These are phyloP conservation scores for Pythium sp. DNA, from an alignment of 352 stramenopile genomes.

Conservation along the genomic window DNA sequence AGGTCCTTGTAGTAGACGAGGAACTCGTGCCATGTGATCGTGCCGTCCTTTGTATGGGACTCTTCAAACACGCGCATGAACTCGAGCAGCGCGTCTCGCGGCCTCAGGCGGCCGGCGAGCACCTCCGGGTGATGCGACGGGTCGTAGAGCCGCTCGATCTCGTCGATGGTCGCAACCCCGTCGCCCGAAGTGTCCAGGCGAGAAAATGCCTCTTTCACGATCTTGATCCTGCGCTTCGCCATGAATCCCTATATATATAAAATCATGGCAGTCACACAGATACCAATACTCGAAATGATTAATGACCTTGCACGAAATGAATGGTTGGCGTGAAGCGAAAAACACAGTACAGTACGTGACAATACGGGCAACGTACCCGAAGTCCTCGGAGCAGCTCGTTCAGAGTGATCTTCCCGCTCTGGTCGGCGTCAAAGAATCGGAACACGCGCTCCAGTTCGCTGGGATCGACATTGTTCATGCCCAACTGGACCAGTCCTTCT, in stretches of 20 bases:
- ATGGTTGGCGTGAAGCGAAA: background rate
- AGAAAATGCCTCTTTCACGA: constrained; percentile 87
- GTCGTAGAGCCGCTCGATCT: constrained; percentile 76
- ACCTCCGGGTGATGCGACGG: constrained; percentile 82
- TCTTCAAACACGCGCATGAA: constrained; percentile 80
- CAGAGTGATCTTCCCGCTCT: constrained; percentile 80
- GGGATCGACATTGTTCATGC: constrained; percentile 31
- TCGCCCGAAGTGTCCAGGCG: constrained; percentile 66
- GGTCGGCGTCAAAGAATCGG: constrained; percentile 76
- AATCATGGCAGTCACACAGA: background rate
- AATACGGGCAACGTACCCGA: constrained; percentile 32
- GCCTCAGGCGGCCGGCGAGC: constrained; percentile 50
- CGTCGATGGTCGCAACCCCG: constrained; percentile 56
- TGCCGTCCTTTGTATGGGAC: constrained; percentile 30
- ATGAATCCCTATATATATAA: constrained; percentile 52
- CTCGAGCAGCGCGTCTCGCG: constrained; percentile 71
- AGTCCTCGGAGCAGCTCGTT: constrained; percentile 89
- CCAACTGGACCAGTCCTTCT: constrained; percentile 48
- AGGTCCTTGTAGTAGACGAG: constrained; percentile 91
- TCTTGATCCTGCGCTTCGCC: constrained; percentile 64
- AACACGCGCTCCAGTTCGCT: constrained; percentile 59
- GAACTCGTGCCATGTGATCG: constrained; percentile 84
- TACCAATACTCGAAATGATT: no score
- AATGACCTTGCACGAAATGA: background rate
- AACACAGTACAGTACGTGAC: background rate